Base-by-base conservation (phyloP, 345 rosid genomes). In the Citrus sp. region DNA sequence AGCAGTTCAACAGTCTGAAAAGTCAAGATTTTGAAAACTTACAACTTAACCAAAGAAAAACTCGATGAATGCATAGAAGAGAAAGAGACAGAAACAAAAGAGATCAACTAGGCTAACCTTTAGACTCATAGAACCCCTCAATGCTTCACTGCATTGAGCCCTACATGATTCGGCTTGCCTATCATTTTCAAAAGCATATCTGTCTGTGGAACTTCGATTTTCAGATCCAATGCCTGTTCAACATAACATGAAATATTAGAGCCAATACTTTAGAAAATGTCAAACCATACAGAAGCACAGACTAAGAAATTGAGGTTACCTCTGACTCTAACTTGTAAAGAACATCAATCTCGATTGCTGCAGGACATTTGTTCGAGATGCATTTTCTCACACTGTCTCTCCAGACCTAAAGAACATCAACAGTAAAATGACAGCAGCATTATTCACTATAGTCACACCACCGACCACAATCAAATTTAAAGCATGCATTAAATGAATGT, bases 321-420 rank as follows among this genome's bases (percentile, higher is more conserved):
- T 95, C 90, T 46, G 89, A 84, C 81, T 91, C 88, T 56, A 93
- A 89, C 90, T 92, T 90, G 88, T 80, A 80, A 64, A 95, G 96
- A 76, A 74, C 75, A 74, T 87, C 90, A 73, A 95, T 69, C 70
- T 88, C 88, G 63, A 89, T 38, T 34, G 86, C 87, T 77, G 88
- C 81, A 72, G 83, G 51, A 25, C 80, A 55, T 76, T 83, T 81
- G 70, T 84, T 87, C 24, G 81, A 60, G 67, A 91, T 72, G 84
- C 83, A 89, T 79, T 78, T 77, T 81, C 80, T 89, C 59, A 86
- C 93, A 70, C 79, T 81, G 34, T 92, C 87, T 51, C 84, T 78
- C 88, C 93, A 89, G 73, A 67, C 89, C 99, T 95, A 85, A 79
- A 79, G 64, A 63, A 77, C 27, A 27, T 38, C 81, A 77, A 72